A percentile compares a stretch with the other conserved stretches of the same genome.
Evolutionary conservation across 306 rosid genomes (phyloP).

Genomic region (Quercus agrifolia): DNA sequence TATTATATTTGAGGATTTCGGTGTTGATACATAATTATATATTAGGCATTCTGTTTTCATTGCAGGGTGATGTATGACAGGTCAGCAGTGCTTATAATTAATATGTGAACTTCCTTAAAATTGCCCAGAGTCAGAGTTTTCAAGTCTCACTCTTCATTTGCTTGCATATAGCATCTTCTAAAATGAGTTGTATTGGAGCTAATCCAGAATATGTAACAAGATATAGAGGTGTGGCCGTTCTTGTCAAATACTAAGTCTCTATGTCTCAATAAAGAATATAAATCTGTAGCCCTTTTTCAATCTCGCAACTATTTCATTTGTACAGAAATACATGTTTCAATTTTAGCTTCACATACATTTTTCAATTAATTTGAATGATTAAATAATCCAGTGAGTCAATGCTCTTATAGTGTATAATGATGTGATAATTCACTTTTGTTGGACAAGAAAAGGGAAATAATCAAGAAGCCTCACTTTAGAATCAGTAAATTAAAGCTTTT

Average conservation of each 20-base stretch:
- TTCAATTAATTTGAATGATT: neutral
- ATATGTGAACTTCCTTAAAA: slow-evolving; percentile 38
- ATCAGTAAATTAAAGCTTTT: neutral
- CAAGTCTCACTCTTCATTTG: neutral
- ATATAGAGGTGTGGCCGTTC: neutral
- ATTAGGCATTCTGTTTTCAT: slow-evolving; percentile 1
- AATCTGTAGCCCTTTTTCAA: neutral
- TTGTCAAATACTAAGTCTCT: neutral
- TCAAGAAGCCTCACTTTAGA: no score
- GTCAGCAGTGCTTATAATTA: slow-evolving; percentile 40
- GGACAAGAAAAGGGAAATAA: no score
- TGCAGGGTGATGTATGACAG: slow-evolving; percentile 68
- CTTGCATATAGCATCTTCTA: neutral
- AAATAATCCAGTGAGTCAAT: neutral
- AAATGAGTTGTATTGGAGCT: neutral
- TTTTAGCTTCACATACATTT: neutral
- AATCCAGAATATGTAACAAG: neutral
- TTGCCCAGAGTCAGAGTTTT: neutral
- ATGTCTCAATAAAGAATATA: neutral
- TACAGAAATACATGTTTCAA: neutral
- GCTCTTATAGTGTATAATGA: neutral
- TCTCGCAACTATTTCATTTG: neutral
- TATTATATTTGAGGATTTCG: neutral
- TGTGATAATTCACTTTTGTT: no score
- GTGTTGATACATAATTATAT: neutral